Evolutionary conservation across 2,329 filamentous ascomycete genomes (phyloP).

Genomic region (Colletotrichum tanaceti): DNA sequence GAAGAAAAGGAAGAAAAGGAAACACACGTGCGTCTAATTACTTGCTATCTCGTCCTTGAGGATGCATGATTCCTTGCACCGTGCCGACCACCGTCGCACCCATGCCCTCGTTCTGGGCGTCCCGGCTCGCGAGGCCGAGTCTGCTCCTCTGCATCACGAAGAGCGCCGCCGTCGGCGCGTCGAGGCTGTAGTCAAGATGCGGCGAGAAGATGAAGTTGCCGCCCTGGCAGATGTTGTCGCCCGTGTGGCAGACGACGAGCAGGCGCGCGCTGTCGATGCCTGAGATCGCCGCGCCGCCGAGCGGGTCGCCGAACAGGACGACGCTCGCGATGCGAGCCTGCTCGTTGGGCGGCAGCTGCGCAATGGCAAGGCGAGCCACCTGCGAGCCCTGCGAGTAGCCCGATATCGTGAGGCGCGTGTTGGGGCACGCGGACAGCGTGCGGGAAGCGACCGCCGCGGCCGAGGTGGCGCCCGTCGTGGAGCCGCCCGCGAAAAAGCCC

Average conservation of each 20-base stretch:
- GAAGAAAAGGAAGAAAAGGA: background rate
- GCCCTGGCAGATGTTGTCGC: constrained; percentile 48
- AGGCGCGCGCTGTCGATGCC: constrained; percentile 43
- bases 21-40: background rate
- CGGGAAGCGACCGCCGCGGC: constrained; percentile 51
- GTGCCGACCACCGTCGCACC: constrained; percentile 38
- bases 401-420: constrained; percentile 44
- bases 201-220: constrained; percentile 26
- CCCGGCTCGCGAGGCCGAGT: constrained; percentile 44
- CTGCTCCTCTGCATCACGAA: constrained; percentile 44
- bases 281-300: constrained; percentile 41
- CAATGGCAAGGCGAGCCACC: constrained; percentile 46
- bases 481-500: constrained; percentile 31
- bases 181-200: constrained; percentile 40
- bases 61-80: constrained; percentile 35
- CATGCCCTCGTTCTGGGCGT: constrained; percentile 45
- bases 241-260: constrained; percentile 45
- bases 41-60: constrained; percentile 14
- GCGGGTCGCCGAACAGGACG: constrained; percentile 49
- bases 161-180: constrained; percentile 40
- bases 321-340: constrained; percentile 44
- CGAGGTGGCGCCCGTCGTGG: constrained; percentile 33
- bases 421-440: constrained; percentile 46
- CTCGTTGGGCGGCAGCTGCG: constrained; percentile 42
- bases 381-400: constrained; percentile 48